Percentiles rank a stretch among this genome's conserved stretches.
phyloP scores from a whole-genome alignment of 805 yeast genomes.

The Candida suzukii region DNA sequence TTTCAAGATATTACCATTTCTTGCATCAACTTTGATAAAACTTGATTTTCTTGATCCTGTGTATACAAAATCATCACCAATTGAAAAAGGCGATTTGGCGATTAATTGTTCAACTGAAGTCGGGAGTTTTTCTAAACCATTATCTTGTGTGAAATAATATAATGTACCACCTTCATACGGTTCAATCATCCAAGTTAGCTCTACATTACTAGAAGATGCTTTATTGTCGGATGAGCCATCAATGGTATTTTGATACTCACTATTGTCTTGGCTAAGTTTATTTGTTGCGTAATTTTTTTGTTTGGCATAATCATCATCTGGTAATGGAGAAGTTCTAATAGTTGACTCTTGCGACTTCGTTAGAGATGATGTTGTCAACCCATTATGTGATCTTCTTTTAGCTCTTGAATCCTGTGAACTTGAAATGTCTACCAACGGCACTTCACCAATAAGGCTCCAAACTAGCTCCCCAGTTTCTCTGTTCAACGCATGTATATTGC shows the following conservation, averaged over 20 bases:
- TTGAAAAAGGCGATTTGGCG: slow-evolving; percentile 76
- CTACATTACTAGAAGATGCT: background rate
- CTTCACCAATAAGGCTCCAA: slow-evolving; percentile 69
- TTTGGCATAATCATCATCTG: background rate
- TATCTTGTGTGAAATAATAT: slow-evolving; percentile 67
- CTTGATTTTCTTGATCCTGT: slow-evolving; percentile 80
- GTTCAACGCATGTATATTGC: slow-evolving; percentile 74
- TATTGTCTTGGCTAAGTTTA: background rate
- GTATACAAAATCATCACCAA: slow-evolving; percentile 76
- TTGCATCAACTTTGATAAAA: slow-evolving; percentile 64
- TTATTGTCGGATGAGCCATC: background rate
- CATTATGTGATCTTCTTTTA: background rate
- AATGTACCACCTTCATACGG: slow-evolving; percentile 82
- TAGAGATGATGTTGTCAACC: background rate
- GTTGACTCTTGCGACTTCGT: background rate
- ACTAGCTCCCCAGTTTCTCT: slow-evolving; percentile 65
- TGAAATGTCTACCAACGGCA: slow-evolving; percentile 45
- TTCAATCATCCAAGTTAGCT: slow-evolving; percentile 78
- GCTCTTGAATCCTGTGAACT: slow-evolving; percentile 1
- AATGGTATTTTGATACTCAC: background rate
- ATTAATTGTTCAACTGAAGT: slow-evolving; percentile 73
- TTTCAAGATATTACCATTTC: slow-evolving; percentile 65
- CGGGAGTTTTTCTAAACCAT: slow-evolving; percentile 77
- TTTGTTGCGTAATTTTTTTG: background rate
- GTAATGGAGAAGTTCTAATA: background rate